phyloP scores from a whole-genome alignment of 140 eudicot species.

The Flaveria floridana region DNA sequence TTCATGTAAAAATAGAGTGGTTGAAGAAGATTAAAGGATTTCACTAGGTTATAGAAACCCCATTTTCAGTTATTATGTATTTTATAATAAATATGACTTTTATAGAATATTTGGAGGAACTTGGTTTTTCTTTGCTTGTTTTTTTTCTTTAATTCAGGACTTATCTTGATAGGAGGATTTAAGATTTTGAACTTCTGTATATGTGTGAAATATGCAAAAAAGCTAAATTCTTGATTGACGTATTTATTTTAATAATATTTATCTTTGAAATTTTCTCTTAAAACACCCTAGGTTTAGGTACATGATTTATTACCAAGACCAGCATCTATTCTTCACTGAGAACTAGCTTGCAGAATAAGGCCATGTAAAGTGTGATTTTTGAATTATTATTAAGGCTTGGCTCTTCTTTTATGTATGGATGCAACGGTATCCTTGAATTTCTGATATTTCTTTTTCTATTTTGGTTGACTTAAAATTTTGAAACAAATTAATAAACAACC shows the following conservation, averaged over 20 bases:
- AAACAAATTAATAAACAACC: not conserved
- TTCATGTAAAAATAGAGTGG: too few species aligned
- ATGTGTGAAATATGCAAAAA: not conserved
- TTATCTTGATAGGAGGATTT: not conserved
- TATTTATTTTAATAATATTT: too few species aligned
- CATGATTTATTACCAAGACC: not conserved
- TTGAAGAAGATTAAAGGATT: not conserved
- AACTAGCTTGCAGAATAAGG: slow-evolving; percentile 5
- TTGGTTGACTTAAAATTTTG: not conserved
- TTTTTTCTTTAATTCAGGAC: not conserved
- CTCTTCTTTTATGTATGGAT: too few species aligned
- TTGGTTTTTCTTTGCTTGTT: slow-evolving; percentile 1
- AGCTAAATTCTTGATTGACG: not conserved
- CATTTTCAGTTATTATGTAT: not conserved
- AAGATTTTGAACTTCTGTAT: not conserved
- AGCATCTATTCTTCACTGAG: not conserved
- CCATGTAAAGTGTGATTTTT: not conserved
- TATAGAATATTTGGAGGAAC: not conserved
- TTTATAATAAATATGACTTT: not conserved
- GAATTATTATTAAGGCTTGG: not conserved
- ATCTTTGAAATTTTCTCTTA: not conserved
- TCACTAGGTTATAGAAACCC: not conserved
- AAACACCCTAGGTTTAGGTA: not conserved
- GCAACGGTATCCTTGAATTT: too few species aligned
- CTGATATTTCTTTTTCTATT: not conserved